A percentile compares a stretch with the other conserved stretches of the same genome.
Conservation (phyloP, 164 flowering plant species). For the Annona cherimola region DNA sequence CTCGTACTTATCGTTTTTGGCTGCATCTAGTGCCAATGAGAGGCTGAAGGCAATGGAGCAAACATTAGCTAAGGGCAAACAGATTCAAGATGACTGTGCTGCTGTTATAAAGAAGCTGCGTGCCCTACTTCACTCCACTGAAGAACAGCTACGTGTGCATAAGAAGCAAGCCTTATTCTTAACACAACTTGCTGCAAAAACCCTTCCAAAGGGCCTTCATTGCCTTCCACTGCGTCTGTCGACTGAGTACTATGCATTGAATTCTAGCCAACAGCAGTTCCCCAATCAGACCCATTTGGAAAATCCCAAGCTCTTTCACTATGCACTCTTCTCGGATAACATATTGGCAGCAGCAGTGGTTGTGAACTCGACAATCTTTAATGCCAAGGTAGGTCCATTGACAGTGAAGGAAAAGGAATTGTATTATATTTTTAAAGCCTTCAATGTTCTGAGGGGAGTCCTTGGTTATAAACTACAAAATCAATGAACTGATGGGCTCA, state of each 20-base stretch:
- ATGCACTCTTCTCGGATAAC: conserved; percentile 87
- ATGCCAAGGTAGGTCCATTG: conserved; percentile 60
- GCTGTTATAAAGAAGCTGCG: conserved; percentile 73
- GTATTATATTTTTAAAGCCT: background rate
- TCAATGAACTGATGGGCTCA: background rate
- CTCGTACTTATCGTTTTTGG: background rate
- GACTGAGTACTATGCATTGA: conserved; percentile 65
- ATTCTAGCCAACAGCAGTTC: conserved; percentile 54
- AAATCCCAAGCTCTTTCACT: conserved; percentile 67
- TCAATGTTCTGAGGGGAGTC: background rate
- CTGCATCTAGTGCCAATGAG: conserved; percentile 49
- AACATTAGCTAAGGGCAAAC: conserved; percentile 67
- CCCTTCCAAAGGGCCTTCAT: conserved; percentile 95
- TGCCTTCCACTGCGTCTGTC: conserved; percentile 95
- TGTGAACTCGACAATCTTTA: conserved; percentile 75
- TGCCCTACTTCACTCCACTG: conserved; percentile 78
- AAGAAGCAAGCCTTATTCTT: conserved; percentile 76
- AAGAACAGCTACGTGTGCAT: conserved; percentile 81
- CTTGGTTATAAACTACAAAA: background rate
- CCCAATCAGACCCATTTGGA: conserved; percentile 74
- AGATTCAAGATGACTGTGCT: conserved; percentile 76
- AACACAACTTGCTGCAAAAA: conserved; percentile 88
- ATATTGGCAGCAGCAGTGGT: conserved; percentile 87
- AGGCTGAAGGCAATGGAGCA: conserved; percentile 75
- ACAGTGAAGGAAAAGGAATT: background rate